A percentile compares a stretch with the other conserved stretches of the same genome.
These are phyloP conservation scores for Fusarium albosuccineum DNA, from an alignment of 2,329 filamentous ascomycete species.

Conservation along the genomic window DNA sequence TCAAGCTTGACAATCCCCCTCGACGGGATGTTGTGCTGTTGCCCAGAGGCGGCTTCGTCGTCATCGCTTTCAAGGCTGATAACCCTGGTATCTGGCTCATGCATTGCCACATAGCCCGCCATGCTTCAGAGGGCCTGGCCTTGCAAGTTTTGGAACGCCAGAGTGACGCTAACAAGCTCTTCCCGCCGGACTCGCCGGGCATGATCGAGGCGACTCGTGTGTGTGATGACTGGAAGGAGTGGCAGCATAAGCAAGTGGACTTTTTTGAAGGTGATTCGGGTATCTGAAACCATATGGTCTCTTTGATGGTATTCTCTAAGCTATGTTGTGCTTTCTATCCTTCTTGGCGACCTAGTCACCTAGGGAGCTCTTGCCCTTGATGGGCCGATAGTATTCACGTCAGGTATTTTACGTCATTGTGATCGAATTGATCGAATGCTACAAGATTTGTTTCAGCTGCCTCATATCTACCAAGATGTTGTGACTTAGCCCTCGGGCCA, in stretches of 20 bases:
- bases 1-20: constrained; percentile 57
- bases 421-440: no score
- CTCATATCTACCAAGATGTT: no score
- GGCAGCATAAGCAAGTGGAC: constrained; percentile 16
- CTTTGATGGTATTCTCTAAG: background rate
- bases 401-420: no score
- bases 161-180: constrained; percentile 19
- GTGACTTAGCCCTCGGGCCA: no score
- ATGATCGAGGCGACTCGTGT: constrained; percentile 28
- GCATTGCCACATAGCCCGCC: constrained; percentile 64
- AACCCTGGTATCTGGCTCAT: constrained; percentile 64
- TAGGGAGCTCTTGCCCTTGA: background rate
- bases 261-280: constrained; percentile 34
- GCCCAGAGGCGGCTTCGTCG: constrained; percentile 56
- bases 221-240: constrained; percentile 23
- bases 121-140: constrained; percentile 52
- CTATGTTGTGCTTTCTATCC: background rate
- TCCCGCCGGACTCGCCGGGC: background rate
- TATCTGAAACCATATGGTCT: background rate
- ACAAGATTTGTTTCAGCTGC: no score
- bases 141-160: constrained; percentile 42
- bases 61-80: constrained; percentile 61
- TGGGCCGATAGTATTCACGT: no score
- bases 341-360: background rate
- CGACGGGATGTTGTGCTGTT: constrained; percentile 65